Percentiles rank a stretch among this genome's conserved stretches.
These are phyloP conservation scores for Neophaeococcomyces aloes DNA, from an alignment of 2,329 filamentous ascomycete species.

Conservation along the genomic window DNA sequence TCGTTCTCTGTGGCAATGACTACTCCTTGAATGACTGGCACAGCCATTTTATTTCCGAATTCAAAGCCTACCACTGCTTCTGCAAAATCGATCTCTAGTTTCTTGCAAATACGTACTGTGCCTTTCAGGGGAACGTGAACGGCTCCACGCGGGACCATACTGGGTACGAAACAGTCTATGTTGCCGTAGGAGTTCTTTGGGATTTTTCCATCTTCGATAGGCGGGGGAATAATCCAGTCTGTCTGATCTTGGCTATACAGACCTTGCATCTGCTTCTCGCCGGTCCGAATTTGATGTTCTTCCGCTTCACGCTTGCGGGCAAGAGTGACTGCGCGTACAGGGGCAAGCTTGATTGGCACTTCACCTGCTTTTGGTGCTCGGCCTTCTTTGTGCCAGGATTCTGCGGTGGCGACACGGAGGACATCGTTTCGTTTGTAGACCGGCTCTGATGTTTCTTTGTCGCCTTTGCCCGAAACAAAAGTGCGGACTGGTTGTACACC, in stretches of 20 bases:
- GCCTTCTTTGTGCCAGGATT: slow-evolving; percentile 97
- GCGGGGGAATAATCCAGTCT: slow-evolving; percentile 86
- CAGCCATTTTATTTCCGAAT: slow-evolving; percentile 87
- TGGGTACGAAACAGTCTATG: slow-evolving; percentile 87
- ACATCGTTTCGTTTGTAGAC: slow-evolving; percentile 74
- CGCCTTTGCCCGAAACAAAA: slow-evolving; percentile 66
- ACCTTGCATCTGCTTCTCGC: slow-evolving; percentile 75
- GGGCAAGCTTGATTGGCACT: slow-evolving; percentile 71
- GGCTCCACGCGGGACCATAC: slow-evolving; percentile 81
- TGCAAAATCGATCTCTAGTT: slow-evolving; percentile 75
- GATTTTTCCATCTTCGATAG: slow-evolving; percentile 73
- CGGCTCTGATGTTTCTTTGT: slow-evolving; percentile 62
- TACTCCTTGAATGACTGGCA: slow-evolving; percentile 82
- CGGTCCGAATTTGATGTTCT: slow-evolving; percentile 67
- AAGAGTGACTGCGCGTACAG: slow-evolving; percentile 80
- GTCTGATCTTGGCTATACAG: slow-evolving; percentile 78
- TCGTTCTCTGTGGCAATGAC: slow-evolving; percentile 76
- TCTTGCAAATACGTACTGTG: slow-evolving; percentile 68
- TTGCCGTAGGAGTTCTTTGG: slow-evolving; percentile 94
- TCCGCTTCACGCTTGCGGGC: slow-evolving; percentile 81
- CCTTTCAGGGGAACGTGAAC: slow-evolving; percentile 73
- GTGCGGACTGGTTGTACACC: slow-evolving; percentile 58
- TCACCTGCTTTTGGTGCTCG: slow-evolving; percentile 61
- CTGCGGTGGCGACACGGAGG: slow-evolving; percentile 74
- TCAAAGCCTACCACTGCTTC: slow-evolving; percentile 96